Base-by-base conservation (phyloP, 257 asterid genomes). In the Anisodus tanguticus region DNA sequence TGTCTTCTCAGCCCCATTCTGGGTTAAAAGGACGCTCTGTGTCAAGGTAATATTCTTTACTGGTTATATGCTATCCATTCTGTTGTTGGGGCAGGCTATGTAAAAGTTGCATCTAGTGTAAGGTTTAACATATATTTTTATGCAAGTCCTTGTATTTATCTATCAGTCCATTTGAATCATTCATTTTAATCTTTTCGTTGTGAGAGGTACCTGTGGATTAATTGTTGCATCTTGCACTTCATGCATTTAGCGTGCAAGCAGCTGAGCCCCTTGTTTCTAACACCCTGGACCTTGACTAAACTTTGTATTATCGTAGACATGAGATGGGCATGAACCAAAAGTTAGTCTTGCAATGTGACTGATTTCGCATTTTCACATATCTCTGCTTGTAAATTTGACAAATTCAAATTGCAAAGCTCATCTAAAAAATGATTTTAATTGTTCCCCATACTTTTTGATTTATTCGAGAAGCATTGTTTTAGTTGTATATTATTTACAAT, bases 41-140 rank as follows among this genome's bases (percentile, higher is more conserved):
- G 31, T 96, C 98, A 72, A 94, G 98, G 99, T 93, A 89, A 87
- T 45, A 22, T 68, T 69, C 17, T 82, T 82, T 87, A 74, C 53
- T 89, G 82, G 60, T 71, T 31, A 62, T 87, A 39, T 59, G 17
- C 58, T 59, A 41, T 3, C 3, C 81, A 54, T 51, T 76, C 37
- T 76, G 64, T 12, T 76, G 47, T 76, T 26, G 39, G 62, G 19
- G 80, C 59, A n/a, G 58, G 58, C 22, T 70, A 19, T 72, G 60
- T 19, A 72, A 19, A 49, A 74, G 19, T 19, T 13, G 26, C 81
- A 26, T 77, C 17, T 22, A 51, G 45, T 51, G 26, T n/a, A 12
- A 76, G 4, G 22, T 7, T 31, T 76, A 2, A 76, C 51, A 9
- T 51, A 51, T 51, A 13, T 12, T 76, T 72, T 76, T 76, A 26